These are phyloP conservation scores for Gossypium lobatum DNA, from an alignment of 441 rosid species.

Conservation along the genomic window DNA sequence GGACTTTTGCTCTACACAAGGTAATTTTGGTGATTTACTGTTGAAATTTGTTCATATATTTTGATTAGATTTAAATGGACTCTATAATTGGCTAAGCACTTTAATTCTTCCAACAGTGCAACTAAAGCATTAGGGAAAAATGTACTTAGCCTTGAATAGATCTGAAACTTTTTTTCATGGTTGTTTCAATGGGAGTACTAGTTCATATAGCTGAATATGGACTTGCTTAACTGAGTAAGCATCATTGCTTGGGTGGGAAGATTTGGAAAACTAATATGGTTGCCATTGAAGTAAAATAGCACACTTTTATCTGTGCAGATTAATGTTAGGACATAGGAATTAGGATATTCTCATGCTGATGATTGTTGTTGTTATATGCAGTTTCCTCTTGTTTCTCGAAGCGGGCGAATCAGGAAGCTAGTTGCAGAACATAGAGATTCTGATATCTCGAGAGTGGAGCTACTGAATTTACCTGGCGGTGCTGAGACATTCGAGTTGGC, in stretches of 20 bases:
- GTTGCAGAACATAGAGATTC: slow-evolving; percentile 85
- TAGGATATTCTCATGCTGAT: neutral
- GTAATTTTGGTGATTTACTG: slow-evolving; percentile 31
- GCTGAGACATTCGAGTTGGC: slow-evolving; percentile 79
- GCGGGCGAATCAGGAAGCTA: slow-evolving; percentile 77
- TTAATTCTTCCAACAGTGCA: neutral
- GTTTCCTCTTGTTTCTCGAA: slow-evolving; percentile 95
- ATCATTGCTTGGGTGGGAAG: too few species aligned
- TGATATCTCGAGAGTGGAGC: slow-evolving; percentile 89
- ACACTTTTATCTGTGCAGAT: neutral
- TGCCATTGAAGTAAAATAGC: neutral
- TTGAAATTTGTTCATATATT: neutral
- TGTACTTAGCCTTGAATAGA: neutral
- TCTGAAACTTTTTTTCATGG: neutral
- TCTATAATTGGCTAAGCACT: neutral
- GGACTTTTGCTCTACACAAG: slow-evolving; percentile 78
- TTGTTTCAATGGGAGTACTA: too few species aligned
- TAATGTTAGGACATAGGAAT: neutral
- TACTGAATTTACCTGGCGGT: slow-evolving; percentile 89
- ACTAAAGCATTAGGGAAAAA: neutral
- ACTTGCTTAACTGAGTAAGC: too few species aligned
- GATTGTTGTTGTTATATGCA: slow-evolving; percentile 31
- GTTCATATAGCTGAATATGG: too few species aligned
- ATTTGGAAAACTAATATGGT: too few species aligned
- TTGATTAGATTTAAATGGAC: neutral